A percentile compares a stretch with the other conserved stretches of the same genome.
Evolutionary conservation across 805 yeast genomes (phyloP).

Genomic region (Candida stauntonica): DNA sequence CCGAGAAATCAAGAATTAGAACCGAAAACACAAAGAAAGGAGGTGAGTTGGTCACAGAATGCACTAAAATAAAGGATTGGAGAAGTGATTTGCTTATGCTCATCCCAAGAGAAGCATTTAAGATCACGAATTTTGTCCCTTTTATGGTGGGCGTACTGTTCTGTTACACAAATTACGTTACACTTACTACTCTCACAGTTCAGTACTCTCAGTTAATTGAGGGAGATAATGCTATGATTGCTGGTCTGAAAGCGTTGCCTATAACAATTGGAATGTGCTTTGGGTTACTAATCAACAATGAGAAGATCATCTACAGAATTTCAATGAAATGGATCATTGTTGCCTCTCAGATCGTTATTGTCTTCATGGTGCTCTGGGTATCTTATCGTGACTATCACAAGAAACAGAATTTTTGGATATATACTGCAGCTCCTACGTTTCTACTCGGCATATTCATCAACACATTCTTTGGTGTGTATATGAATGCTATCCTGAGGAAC

Average conservation of each 20-base stretch:
- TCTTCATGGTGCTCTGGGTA: conserved; percentile 24
- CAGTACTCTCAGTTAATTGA: conserved; percentile 29
- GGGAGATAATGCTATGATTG: conserved; percentile 29
- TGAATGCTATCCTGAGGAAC: conserved; percentile 28
- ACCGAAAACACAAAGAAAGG: too few species aligned
- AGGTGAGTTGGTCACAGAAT: too few species aligned
- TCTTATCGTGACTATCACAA: conserved; percentile 20
- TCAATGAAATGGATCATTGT: conserved; percentile 22
- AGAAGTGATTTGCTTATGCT: too few species aligned
- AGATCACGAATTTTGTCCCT: too few species aligned
- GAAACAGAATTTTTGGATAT: conserved; percentile 28
- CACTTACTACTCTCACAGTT: conserved; percentile 21
- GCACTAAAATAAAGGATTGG: too few species aligned
- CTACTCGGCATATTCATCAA: conserved; percentile 27
- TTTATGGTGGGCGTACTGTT: too few species aligned
- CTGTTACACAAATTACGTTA: conserved; percentile 24
- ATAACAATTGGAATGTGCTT: conserved; percentile 29
- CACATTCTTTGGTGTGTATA: conserved; percentile 32
- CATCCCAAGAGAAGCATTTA: too few species aligned
- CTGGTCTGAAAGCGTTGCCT: conserved; percentile 36
- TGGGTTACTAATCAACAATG: conserved; percentile 27
- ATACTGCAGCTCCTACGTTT: conserved; percentile 23
- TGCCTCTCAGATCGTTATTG: conserved; percentile 13
- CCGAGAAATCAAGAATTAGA: too few species aligned
- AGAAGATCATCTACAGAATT: conserved; percentile 17